These are phyloP conservation scores for Prunus davidiana DNA, from an alignment of 306 rosid genomes.

Conservation along the genomic window DNA sequence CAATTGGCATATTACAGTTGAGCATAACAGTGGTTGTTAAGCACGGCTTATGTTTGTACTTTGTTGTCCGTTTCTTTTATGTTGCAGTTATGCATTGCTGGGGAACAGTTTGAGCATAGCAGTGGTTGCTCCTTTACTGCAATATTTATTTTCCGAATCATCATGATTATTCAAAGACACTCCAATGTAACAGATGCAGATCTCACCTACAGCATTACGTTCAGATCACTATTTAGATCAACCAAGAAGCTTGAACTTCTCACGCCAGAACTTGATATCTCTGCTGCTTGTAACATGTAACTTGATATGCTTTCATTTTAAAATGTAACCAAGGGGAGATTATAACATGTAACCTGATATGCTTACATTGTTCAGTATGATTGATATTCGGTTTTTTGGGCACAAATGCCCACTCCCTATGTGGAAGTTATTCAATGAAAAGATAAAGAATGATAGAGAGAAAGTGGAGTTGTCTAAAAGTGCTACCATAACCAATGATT, in stretches of 20 bases:
- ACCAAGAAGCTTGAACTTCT: not conserved
- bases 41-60: not conserved
- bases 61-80: slow-evolving; percentile 5
- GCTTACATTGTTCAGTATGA: no score
- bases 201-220: not conserved
- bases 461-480: no score
- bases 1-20: not conserved
- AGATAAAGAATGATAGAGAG: no score
- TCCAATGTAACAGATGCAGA: not conserved
- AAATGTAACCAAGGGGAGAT: not conserved
- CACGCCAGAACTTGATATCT: not conserved
- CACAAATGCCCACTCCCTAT: no score
- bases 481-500: no score
- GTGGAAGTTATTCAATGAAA: no score
- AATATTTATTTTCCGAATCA: slow-evolving; percentile 58
- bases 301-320: not conserved
- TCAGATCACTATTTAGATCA: not conserved
- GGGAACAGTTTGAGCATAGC: slow-evolving; percentile 88
- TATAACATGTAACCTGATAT: no score
- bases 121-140: slow-evolving; percentile 78
- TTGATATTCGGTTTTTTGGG: no score
- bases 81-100: slow-evolving; percentile 73
- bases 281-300: no score
- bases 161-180: slow-evolving; percentile 19
- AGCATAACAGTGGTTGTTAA: not conserved